These are phyloP conservation scores for Mycogone perniciosa DNA, from an alignment of 2,329 filamentous ascomycete genomes.

Conservation along the genomic window DNA sequence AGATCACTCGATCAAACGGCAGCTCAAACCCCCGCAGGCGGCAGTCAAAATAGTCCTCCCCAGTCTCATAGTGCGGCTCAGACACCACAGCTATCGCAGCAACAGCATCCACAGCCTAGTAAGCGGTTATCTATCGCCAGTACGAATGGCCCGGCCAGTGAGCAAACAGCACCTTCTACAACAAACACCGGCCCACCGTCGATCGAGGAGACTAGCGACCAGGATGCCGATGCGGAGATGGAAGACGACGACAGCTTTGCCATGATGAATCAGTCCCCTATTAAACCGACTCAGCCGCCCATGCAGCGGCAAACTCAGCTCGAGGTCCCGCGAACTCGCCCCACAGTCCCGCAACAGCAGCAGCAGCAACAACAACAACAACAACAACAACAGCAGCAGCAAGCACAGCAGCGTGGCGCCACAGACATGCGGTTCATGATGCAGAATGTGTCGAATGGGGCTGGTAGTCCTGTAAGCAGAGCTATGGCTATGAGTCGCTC, in stretches of 20 bases:
- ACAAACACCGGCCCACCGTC: slow-evolving; percentile 33
- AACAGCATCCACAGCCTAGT: slow-evolving; percentile 15
- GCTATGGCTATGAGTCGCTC: slow-evolving; percentile 37
- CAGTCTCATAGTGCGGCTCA: slow-evolving; percentile 20
- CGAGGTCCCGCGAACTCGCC: slow-evolving; percentile 38
- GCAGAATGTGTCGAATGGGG: slow-evolving; percentile 38
- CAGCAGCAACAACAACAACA: slow-evolving; percentile 23
- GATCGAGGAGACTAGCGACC: slow-evolving; percentile 42
- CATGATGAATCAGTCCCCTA: slow-evolving; percentile 39
- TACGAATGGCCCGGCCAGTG: slow-evolving; percentile 28
- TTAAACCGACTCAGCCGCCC: slow-evolving; percentile 30
- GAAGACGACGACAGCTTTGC: slow-evolving; percentile 52
- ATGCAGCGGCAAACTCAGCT: slow-evolving; percentile 37
- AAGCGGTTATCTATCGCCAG: slow-evolving; percentile 31
- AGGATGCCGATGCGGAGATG: slow-evolving; percentile 45
- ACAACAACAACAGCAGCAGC: slow-evolving; percentile 13
- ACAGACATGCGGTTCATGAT: slow-evolving; percentile 37
- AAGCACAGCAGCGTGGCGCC: slow-evolving; percentile 17
- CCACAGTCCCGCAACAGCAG: slow-evolving; percentile 24
- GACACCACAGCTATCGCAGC: slow-evolving; percentile 17
- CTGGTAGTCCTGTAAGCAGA: slow-evolving; percentile 29
- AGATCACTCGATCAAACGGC: slow-evolving; percentile 37
- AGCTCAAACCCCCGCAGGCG: slow-evolving; percentile 13
- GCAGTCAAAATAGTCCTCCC: slow-evolving; percentile 19
- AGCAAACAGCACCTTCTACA: slow-evolving; percentile 26